Evolutionary conservation across 2,329 filamentous ascomycete species (phyloP).

Genomic region (Pseudogymnoascus sp.): DNA sequence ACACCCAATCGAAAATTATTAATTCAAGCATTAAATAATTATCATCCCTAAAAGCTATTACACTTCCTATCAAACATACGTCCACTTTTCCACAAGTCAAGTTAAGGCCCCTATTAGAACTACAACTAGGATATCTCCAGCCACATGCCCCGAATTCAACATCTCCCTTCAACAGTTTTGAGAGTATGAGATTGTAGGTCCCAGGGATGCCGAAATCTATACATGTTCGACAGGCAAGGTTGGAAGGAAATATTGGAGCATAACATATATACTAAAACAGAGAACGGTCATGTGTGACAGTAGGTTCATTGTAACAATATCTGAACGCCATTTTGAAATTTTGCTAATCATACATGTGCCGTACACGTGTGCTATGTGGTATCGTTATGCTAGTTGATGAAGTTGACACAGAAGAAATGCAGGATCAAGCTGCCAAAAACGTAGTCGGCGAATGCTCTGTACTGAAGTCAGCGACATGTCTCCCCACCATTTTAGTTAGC

Average conservation of each 20-base stretch:
- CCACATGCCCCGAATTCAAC: not conserved
- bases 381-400: constrained; percentile 68
- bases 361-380: constrained; percentile 9
- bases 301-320: not conserved
- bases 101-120: not conserved
- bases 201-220: not conserved
- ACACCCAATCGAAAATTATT: not conserved
- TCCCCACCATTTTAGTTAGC: not conserved
- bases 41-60: too few species aligned
- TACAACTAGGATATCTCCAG: not conserved
- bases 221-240: not conserved
- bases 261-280: not conserved
- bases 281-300: not conserved
- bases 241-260: not conserved
- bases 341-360: constrained; percentile 7
- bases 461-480: constrained; percentile 14
- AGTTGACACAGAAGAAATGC: constrained; percentile 99
- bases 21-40: too few species aligned
- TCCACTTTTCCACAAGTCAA: too few species aligned
- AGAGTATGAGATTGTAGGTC: not conserved
- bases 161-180: not conserved
- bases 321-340: constrained; percentile 12
- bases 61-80: not conserved
- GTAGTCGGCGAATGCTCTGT: constrained; percentile 90
- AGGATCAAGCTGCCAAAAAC: constrained; percentile 89